Evolutionary conservation across 441 rosid species (phyloP), one percentile per base, ranked within the genome.

Genomic region (Dalechampia spathulata): DNA sequence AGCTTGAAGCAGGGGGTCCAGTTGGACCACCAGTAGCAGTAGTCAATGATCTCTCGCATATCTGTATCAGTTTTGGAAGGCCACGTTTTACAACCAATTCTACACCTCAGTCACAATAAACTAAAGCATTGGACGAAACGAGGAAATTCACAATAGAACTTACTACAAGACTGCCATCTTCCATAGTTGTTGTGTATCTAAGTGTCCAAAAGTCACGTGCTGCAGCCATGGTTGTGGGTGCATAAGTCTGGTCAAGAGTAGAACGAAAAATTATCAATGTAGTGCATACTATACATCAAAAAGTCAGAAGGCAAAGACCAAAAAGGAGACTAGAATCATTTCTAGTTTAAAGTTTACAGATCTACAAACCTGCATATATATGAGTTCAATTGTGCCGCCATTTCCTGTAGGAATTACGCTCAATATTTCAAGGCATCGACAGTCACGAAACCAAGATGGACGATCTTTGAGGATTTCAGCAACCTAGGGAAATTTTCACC

Each of bases 151-250:
- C 19, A 13, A 40, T 16, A n/a, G 6, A 21, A 63, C 71, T 58
- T 55, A 87, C 97, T 78, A 83, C 99, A 7, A 85, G 81, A 79
- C 96, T 89, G 55, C 95, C 96, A 77, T 93, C 90, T 68, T 93
- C 99, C 63, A 93, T 57, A 55, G 88, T 83, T 47, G 87, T 80
- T 23, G 84, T 85, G 61, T 89, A 92, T 80, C 99, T 85, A 48
- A 93, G 71, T 1, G 90, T 85, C 99, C 99, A 93, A 58, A 89
- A 93, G 79, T 93, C 97, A n/a, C 99, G 90, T 54, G 96, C 99
- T 46, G 90, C 80, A 25, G 99, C 97, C 63, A 89, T 60, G 14
- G 96, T 89, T 9, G 99, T 93, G 0, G 93, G 97, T 37, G 97
- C 96, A 69, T 83, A 93, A 60, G 85, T 77, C 97, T 89, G 76